Percentiles rank a stretch among this genome's conserved stretches.
These are phyloP conservation scores for Tulasnella calospora DNA, from an alignment of 768 basidiomycete species.

Conservation along the genomic window DNA sequence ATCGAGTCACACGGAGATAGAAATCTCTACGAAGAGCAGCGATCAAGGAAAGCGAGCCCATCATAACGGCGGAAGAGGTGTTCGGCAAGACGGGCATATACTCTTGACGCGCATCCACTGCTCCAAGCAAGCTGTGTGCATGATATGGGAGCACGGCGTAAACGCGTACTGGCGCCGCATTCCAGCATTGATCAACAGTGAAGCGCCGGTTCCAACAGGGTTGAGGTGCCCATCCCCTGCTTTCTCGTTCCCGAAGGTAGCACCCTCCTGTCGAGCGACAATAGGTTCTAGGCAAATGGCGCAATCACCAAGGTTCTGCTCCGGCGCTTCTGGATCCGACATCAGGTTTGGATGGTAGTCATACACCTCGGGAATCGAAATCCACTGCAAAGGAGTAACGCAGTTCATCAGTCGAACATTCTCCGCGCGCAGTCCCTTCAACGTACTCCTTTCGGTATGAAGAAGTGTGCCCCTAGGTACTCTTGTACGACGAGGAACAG, in stretches of 20 bases:
- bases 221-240: slow-evolving; percentile 26
- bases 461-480: slow-evolving; percentile 72
- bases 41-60: not conserved
- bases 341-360: slow-evolving; percentile 79
- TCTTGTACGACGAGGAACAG: slow-evolving; percentile 66
- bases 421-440: not conserved
- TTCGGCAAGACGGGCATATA: slow-evolving; percentile 86
- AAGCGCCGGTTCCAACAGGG: slow-evolving; percentile 12
- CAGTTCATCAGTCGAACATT: not conserved
- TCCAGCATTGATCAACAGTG: slow-evolving; percentile 39
- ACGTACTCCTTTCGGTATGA: slow-evolving; percentile 65
- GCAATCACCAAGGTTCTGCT: slow-evolving; percentile 77
- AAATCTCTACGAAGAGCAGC: not conserved
- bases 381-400: slow-evolving; percentile 44
- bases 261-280: slow-evolving; percentile 43
- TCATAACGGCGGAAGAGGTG: slow-evolving; percentile 74
- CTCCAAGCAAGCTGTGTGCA: slow-evolving; percentile 85
- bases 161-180: slow-evolving; percentile 69
- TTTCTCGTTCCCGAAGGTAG: slow-evolving; percentile 36
- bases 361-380: slow-evolving; percentile 52
- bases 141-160: slow-evolving; percentile 85
- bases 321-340: slow-evolving; percentile 68
- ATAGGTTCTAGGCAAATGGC: slow-evolving; percentile 93
- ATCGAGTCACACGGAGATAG: not conserved
- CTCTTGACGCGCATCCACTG: slow-evolving; percentile 83